Percentiles rank a stretch among this genome's conserved stretches.
Conservation (phyloP, 306 rosid species). For the Sophora flavescens region DNA sequence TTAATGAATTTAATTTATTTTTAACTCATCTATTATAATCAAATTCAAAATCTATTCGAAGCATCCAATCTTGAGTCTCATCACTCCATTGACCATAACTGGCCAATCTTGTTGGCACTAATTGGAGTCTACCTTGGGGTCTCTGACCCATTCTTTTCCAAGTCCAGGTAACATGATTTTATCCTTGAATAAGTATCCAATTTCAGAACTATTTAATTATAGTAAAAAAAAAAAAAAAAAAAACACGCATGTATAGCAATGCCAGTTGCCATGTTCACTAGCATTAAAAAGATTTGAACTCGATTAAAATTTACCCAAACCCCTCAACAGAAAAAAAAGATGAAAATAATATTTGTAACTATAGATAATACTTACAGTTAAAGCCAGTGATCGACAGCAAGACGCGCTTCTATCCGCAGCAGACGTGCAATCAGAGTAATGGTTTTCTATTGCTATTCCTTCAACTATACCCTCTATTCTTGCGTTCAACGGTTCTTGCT, state of each 20-base stretch:
- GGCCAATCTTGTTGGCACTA: slow-evolving; percentile 26
- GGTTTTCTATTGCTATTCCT: slow-evolving; percentile 44
- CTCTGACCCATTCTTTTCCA: slow-evolving; percentile 21
- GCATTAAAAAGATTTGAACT: not conserved
- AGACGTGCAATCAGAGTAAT: slow-evolving; percentile 59
- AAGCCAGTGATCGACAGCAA: slow-evolving; percentile 77
- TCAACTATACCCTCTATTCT: slow-evolving; percentile 46
- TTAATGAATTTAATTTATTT: too few species aligned
- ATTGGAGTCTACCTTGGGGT: slow-evolving; percentile 3
- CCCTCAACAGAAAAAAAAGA: not conserved
- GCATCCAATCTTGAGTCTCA: too few species aligned
- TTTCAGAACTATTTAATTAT: slow-evolving; percentile 14
- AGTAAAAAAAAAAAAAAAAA: not conserved
- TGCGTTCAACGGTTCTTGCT: slow-evolving; percentile 48
- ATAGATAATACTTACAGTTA: slow-evolving; percentile 63
- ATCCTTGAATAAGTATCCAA: not conserved
- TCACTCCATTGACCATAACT: slow-evolving; percentile 2
- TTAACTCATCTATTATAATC: too few species aligned
- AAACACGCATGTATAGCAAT: not conserved
- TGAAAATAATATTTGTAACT: not conserved
- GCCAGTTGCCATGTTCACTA: not conserved
- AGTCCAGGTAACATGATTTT: not conserved
- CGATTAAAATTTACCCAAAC: slow-evolving; percentile 1
- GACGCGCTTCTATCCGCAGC: slow-evolving; percentile 74
- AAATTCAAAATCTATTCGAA: too few species aligned